Conservation (phyloP, 805 yeast species). For the Kuraishia molischiana region DNA sequence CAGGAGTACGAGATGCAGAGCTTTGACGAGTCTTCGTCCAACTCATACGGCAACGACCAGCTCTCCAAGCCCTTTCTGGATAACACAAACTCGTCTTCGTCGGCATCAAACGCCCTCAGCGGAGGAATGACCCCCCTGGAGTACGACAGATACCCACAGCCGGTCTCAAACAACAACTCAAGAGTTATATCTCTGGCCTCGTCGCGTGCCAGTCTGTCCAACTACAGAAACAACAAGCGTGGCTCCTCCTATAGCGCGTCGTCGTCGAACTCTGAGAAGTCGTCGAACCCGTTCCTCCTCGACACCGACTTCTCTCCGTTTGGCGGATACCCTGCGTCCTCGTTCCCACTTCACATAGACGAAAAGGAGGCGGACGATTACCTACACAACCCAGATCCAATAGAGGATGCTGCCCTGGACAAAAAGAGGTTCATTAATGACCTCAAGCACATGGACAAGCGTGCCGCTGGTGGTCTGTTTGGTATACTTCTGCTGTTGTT, state of each 20-base stretch:
- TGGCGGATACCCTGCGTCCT: constrained; percentile 93
- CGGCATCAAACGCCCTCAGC: constrained; percentile 11
- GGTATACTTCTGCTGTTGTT: constrained; percentile 49
- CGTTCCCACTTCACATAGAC: constrained; percentile 83
- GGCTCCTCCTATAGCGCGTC: constrained; percentile 7
- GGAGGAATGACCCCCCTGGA: constrained; percentile 36
- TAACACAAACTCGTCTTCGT: constrained; percentile 7
- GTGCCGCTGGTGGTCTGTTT: constrained; percentile 51
- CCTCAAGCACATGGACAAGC: constrained; percentile 53
- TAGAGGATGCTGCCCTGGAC: constrained; percentile 80
- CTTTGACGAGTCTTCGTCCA: constrained; percentile 14
- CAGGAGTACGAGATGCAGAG: constrained; percentile 21
- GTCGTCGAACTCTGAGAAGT: constrained; percentile 2
- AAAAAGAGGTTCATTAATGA: constrained; percentile 57
- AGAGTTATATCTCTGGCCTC: constrained; percentile 47
- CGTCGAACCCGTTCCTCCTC: constrained; percentile 29
- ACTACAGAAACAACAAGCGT: constrained; percentile 3
- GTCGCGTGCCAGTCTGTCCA: constrained; percentile 17
- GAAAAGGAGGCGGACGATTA: constrained; percentile 95
- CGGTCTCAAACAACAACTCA: constrained; percentile 33
- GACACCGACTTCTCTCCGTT: constrained; percentile 77
- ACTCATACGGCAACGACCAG: constrained; percentile 11
- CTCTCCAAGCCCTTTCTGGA: constrained; percentile 24
- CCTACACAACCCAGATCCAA: constrained; percentile 92
- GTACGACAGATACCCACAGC: constrained; percentile 60